These are phyloP conservation scores for Sophora flavescens DNA, from an alignment of 306 rosid genomes.

Conservation along the genomic window DNA sequence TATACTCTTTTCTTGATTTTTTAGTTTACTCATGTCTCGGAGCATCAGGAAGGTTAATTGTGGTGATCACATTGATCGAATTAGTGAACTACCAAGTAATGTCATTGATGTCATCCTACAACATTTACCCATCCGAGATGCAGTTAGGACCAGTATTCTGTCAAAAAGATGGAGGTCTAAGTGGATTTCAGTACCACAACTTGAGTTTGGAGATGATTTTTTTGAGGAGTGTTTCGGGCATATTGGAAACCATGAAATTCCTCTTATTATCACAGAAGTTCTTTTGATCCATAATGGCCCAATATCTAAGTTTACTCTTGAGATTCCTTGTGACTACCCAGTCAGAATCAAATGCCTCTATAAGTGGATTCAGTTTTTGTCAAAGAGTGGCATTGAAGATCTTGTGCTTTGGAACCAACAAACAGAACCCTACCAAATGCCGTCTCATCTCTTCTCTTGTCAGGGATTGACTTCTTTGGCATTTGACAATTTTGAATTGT, in stretches of 20 bases:
- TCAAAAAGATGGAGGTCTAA: slow-evolving; percentile 40
- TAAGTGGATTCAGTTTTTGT: slow-evolving; percentile 25
- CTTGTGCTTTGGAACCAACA: neutral
- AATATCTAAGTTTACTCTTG: neutral
- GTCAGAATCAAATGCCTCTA: neutral
- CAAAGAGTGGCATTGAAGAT: neutral
- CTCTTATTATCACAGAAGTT: neutral
- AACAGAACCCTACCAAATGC: neutral
- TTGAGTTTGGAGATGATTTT: neutral
- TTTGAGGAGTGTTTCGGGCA: neutral
- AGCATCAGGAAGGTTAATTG: neutral
- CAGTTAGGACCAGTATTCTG: slow-evolving; percentile 25
- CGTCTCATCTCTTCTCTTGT: slow-evolving; percentile 31
- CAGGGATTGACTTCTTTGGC: neutral
- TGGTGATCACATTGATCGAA: neutral
- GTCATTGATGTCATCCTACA: slow-evolving; percentile 21
- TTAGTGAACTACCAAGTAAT: slow-evolving; percentile 36
- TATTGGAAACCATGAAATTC: neutral
- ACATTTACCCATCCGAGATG: slow-evolving; percentile 8
- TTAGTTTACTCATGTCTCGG: no score
- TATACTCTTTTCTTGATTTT: no score
- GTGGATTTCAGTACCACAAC: slow-evolving; percentile 10
- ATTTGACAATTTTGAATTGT: neutral
- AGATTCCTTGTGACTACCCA: accelerated
- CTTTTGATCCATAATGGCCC: slow-evolving; percentile 24